phyloP scores from a whole-genome alignment of 768 basidiomycete genomes.

The Xerocomellus dryophilus region DNA sequence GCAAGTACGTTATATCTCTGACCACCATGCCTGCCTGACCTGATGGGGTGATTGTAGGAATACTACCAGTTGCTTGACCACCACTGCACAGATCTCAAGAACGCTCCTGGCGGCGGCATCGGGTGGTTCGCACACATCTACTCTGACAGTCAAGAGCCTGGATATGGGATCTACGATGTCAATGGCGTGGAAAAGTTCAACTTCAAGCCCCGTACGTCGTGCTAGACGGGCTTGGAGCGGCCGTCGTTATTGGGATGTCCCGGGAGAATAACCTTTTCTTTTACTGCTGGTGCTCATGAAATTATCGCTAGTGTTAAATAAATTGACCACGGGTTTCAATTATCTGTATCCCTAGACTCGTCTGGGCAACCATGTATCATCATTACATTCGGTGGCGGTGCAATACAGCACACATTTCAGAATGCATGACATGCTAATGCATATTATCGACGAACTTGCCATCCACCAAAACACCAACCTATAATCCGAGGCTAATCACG shows the following conservation, averaged over 20 bases:
- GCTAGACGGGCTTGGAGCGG: constrained; percentile 34
- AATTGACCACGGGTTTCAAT: not conserved
- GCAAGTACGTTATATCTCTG: constrained; percentile 38
- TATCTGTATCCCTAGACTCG: constrained; percentile 6
- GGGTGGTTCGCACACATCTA: constrained; percentile 86
- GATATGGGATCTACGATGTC: constrained; percentile 63
- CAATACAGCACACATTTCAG: no score
- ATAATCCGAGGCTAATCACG: no score
- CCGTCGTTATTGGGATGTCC: not conserved
- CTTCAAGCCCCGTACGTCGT: constrained; percentile 61
- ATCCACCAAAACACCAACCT: no score
- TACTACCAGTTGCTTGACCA: constrained; percentile 64
- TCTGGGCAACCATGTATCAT: not conserved
- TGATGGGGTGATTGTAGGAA: constrained; percentile 24
- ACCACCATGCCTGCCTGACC: not conserved
- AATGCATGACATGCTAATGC: no score
- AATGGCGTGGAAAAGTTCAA: constrained; percentile 55
- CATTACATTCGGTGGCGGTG: not conserved
- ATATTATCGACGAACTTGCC: no score
- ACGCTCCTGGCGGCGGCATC: constrained; percentile 55
- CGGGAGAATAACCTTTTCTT: not conserved
- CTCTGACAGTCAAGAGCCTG: constrained; percentile 60
- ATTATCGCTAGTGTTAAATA: not conserved
- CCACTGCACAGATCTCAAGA: constrained; percentile 63
- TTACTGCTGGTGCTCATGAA: not conserved